Evolutionary conservation across 2,329 filamentous ascomycete species (phyloP), one percentile per base, ranked within the genome.

Genomic region (Stemphylium beticola): DNA sequence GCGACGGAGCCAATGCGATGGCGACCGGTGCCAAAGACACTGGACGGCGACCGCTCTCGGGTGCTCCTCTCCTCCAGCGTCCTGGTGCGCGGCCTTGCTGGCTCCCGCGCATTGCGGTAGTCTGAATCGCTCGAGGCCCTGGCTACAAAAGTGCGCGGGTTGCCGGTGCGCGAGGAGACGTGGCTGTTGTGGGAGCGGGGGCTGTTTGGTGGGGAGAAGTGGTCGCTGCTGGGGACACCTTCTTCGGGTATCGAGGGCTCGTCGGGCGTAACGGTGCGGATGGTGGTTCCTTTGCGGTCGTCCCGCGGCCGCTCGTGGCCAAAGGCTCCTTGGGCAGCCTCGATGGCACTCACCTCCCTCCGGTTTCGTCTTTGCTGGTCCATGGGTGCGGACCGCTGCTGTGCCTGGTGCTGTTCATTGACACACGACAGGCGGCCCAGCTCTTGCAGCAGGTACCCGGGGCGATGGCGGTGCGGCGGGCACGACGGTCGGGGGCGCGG

Each of bases 1-100:
- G 88, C 87, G 64, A 91, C 85, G 24, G 89, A 91, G 44, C 88
- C 87, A 38, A 91, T 84, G 46, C 88, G 83, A 64, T 87, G 84
- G 46, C 88, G 83, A 62, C 77, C 81, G 9, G 52, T 76, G 40
- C 74, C 67, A 37, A 74, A 76, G 38, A 77, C 64, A 41, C 71
- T 71, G 29, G 76, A 68, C n/a, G 79, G 75, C 12, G 74, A 77
- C 33, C 66, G 68, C 46, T 79, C 77, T 43, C 77, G 66, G 8
- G 73, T 70, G 55, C 57, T 60, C 34, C 75, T 65, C 58, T 80
- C 80, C 42, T 83, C 81, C 47, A 83, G 67, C 14, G 82, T 84
- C 44, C 80, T 73, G 39, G 81, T 83, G 26, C 82, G 76, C 39
- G 81, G 79, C 42, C 82, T 73, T 36, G 85, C 64, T 81, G 83